A percentile compares a stretch with the other conserved stretches of the same genome.
These are phyloP conservation scores for Calvatia gigantea DNA, from an alignment of 768 basidiomycete species.

Conservation along the genomic window DNA sequence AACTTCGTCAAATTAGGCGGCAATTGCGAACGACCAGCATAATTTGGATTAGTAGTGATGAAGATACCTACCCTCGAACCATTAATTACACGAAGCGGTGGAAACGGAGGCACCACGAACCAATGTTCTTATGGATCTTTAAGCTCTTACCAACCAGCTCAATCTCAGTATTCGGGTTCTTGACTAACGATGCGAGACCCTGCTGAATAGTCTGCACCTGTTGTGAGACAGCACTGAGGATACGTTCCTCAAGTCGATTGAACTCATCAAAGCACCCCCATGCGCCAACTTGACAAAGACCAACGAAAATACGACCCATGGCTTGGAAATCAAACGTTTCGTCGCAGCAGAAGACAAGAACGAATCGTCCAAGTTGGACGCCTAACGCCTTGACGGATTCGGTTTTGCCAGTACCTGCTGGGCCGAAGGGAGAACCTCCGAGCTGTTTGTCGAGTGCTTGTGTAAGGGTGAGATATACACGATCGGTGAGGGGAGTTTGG, in stretches of 20 bases:
- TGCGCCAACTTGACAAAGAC: constrained; percentile 97
- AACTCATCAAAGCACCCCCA: constrained; percentile 99
- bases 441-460: constrained; percentile 94
- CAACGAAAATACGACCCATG: constrained; percentile 99
- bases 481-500: constrained; percentile 95
- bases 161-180: constrained; percentile 86
- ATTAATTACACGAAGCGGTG: neutral
- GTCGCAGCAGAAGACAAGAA: constrained; percentile 99
- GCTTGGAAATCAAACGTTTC: constrained; percentile 99
- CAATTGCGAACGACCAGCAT: constrained; percentile 92
- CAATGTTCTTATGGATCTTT: constrained; percentile 92
- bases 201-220: constrained; percentile 99
- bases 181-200: constrained; percentile 77
- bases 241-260: constrained; percentile 97
- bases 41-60: constrained; percentile 98
- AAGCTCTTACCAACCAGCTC: constrained; percentile 94
- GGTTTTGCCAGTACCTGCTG: constrained; percentile 98
- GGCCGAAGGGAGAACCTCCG: constrained; percentile 97
- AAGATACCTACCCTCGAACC: constrained; percentile 70
- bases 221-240: constrained; percentile 96
- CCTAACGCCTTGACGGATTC: constrained; percentile 99
- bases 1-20: constrained; percentile 89
- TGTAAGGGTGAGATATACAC: constrained; percentile 93
- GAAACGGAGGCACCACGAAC: constrained; percentile 31
- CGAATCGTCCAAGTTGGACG: constrained; percentile 95